Evolutionary conservation across 2,329 filamentous ascomycete genomes (phyloP).

Genomic region (Aspergillus sp.): DNA sequence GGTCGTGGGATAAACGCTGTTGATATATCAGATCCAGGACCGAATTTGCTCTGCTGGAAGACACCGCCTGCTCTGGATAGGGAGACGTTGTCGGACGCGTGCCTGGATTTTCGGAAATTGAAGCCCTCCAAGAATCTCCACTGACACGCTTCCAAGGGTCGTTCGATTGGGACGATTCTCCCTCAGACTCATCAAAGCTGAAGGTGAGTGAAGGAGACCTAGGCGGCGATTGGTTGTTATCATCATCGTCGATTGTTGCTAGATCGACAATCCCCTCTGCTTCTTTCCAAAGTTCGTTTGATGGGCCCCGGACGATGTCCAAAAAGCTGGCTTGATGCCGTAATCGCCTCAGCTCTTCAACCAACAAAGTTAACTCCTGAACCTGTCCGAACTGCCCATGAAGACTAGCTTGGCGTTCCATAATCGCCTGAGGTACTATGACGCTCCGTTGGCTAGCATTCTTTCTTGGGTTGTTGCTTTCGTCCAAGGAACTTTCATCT

Average conservation of each 20-base stretch:
- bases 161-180: conserved; percentile 41
- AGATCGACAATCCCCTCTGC: conserved; percentile 67
- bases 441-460: conserved; percentile 33
- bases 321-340: conserved; percentile 55
- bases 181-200: conserved; percentile 60
- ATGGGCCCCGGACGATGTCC: conserved; percentile 54
- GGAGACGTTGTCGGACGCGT: conserved; percentile 32
- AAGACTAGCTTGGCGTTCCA: conserved; percentile 65
- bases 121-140: conserved; percentile 31
- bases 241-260: conserved; percentile 63
- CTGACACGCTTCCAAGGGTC: conserved; percentile 32
- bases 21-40: conserved; percentile 62
- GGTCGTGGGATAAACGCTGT: conserved; percentile 39
- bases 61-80: conserved; percentile 51
- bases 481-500: conserved; percentile 38
- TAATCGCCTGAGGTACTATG: conserved; percentile 60
- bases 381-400: conserved; percentile 65
- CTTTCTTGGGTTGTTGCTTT: conserved; percentile 40
- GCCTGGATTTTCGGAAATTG: conserved; percentile 27
- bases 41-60: conserved; percentile 59
- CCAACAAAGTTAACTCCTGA: conserved; percentile 62
- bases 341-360: conserved; percentile 65
- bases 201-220: conserved; percentile 59
- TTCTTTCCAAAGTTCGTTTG: conserved; percentile 60
- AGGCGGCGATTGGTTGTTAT: conserved; percentile 50